Percentiles rank a stretch among this genome's conserved stretches.
Evolutionary conservation across 352 stramenopile species (phyloP).

Genomic region (Peronosclerospora sorghi): DNA sequence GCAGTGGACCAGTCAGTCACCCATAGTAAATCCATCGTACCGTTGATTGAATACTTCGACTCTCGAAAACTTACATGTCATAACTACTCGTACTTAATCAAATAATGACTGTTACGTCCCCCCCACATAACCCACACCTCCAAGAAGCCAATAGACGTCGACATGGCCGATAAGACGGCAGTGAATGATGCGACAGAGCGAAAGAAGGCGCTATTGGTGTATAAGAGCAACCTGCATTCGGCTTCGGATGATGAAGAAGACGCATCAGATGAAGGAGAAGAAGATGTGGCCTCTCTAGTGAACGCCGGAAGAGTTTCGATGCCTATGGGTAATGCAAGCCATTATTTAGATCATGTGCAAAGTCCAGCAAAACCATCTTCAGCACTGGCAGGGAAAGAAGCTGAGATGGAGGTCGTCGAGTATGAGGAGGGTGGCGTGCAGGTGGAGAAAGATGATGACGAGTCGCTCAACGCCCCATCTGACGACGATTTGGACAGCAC

Average conservation of each 20-base stretch:
- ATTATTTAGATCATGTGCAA: conserved; percentile 13
- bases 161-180: conserved; percentile 26
- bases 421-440: conserved; percentile 47
- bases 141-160: conserved; percentile 33
- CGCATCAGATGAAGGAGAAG: conserved; percentile 30
- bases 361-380: background rate
- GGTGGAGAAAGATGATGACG: conserved; percentile 55
- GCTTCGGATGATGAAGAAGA: conserved; percentile 52
- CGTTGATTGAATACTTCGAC: no score
- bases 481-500: conserved; percentile 51
- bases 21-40: no score
- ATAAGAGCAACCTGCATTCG: conserved; percentile 60
- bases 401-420: conserved; percentile 20
- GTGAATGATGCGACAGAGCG: conserved; percentile 33
- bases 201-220: conserved; percentile 73
- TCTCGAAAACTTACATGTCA: no score
- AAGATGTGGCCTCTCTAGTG: conserved; percentile 9
- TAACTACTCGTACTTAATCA: no score
- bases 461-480: conserved; percentile 57
- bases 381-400: conserved; percentile 1
- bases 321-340: conserved; percentile 8
- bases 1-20: no score
- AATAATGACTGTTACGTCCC: no score
- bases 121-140: no score
- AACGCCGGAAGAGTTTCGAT: conserved; percentile 4